Evolutionary conservation across 2,329 filamentous ascomycete genomes (phyloP).

Genomic region (Nigrograna mackinnonii): DNA sequence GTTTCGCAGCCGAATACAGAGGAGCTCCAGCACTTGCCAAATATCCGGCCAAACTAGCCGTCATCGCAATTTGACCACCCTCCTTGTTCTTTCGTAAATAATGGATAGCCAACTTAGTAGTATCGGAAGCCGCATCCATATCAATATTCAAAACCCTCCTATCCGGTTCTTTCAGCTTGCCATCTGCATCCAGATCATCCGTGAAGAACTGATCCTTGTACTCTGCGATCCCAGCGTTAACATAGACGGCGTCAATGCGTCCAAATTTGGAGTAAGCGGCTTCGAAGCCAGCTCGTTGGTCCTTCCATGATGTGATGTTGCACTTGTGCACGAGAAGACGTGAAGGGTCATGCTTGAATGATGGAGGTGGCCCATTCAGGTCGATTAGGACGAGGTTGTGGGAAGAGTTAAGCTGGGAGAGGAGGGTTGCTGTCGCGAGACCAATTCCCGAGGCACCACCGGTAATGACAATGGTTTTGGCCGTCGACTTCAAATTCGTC

Average conservation of each 20-base stretch:
- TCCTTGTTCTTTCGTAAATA: conserved; percentile 47
- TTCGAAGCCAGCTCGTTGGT: conserved; percentile 50
- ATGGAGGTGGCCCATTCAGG: conserved; percentile 36
- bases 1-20: conserved; percentile 54
- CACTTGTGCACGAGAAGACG: conserved; percentile 43
- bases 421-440: conserved; percentile 43
- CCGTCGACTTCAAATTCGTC: conserved; percentile 21
- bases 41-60: conserved; percentile 54
- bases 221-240: conserved; percentile 55
- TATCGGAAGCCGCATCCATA: conserved; percentile 51
- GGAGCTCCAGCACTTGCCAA: conserved; percentile 52
- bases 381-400: conserved; percentile 49
- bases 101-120: conserved; percentile 52
- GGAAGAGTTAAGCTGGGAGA: conserved; percentile 39
- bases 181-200: conserved; percentile 45
- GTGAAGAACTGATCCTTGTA: conserved; percentile 55
- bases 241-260: conserved; percentile 51
- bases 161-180: conserved; percentile 51
- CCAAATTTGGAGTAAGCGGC: conserved; percentile 46
- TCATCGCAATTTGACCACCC: conserved; percentile 52
- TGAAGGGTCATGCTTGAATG: conserved; percentile 28
- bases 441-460: conserved; percentile 46
- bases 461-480: conserved; percentile 43
- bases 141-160: conserved; percentile 50
- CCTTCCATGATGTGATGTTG: conserved; percentile 51